Evolutionary conservation across 768 basidiomycete species (phyloP), one percentile per base, ranked within the genome.

Genomic region (Sutorius australiensis): DNA sequence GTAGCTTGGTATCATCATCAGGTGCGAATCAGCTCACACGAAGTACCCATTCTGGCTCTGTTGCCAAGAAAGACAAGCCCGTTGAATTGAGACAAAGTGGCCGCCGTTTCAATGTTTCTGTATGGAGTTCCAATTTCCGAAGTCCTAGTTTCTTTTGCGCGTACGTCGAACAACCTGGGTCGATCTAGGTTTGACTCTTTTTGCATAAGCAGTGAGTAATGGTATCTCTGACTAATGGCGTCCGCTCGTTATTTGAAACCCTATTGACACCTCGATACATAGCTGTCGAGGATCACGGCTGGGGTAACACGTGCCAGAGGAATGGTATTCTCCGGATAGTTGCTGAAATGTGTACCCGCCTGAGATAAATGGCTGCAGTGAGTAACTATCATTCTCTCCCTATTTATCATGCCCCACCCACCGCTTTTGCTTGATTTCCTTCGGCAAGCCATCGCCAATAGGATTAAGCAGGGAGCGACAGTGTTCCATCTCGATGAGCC

Each of bases 401-500:
- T 33, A 39, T 32, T 27, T 17, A 30, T 6, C 19, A 62, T 62
- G 61, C 42, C 55, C 12, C 62, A 24, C 5, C 13, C 27, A 24
- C 53, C 55, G 0, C 48, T 32, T 38, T 48, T 63, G 24, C 49
- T 55, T 33, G 21, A 36, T 19, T 51, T 53, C n/a, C 63, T 64
- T 38, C 57, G 62, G 24, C 47, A 44, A 11, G 56, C 60, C 16
- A 27, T 61, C n/a, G 6, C 43, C 16, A 17, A 42, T 30, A 50
- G 60, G 31, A 32, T 30, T 12, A 53, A 14, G 42, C 21, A 34
- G 11, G 60, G 60, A 5, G 50, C 57, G 45, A 52, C 54, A 6
- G 7, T 47, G 41, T 53, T 63, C 36, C 7, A 11, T 24, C 58
- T 63, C 34, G 51, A 63, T n/a, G 10, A 46, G 1, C 60, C 61